Percentiles rank a stretch among this genome's conserved stretches.
These are phyloP conservation scores for Bertia moriformis DNA, from an alignment of 2,329 filamentous ascomycete genomes.

Conservation along the genomic window DNA sequence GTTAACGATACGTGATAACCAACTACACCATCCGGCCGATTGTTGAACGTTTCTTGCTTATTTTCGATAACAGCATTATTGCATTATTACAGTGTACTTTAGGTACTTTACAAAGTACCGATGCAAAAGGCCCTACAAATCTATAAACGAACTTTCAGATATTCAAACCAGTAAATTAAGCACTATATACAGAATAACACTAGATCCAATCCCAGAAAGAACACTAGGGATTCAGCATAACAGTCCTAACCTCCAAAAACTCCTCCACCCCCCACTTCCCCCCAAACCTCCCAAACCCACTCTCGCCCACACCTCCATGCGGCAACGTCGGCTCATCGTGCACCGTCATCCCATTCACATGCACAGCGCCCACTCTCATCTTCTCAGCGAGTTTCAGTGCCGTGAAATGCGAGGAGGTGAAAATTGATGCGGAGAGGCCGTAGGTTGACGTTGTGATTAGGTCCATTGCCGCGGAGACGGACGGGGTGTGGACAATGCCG, in stretches of 20 bases:
- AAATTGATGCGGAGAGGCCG: neutral
- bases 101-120: no score
- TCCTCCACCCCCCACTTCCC: neutral
- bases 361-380: neutral
- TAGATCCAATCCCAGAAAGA: no score
- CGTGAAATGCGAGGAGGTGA: neutral
- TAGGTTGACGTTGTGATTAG: neutral
- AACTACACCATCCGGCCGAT: neutral
- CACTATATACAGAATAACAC: no score
- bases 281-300: neutral
- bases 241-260: neutral
- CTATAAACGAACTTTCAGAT: no score
- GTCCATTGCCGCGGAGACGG: neutral
- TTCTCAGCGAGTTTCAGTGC: neutral
- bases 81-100: no score
- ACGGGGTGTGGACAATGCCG: neutral
- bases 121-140: no score
- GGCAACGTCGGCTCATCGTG: neutral
- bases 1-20: neutral
- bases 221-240: no score
- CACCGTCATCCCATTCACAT: neutral
- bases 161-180: no score
- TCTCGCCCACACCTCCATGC: neutral
- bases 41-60: no score
- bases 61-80: no score